Conservation (phyloP, 2,329 filamentous ascomycete species). For the Penicillium olsonii region DNA sequence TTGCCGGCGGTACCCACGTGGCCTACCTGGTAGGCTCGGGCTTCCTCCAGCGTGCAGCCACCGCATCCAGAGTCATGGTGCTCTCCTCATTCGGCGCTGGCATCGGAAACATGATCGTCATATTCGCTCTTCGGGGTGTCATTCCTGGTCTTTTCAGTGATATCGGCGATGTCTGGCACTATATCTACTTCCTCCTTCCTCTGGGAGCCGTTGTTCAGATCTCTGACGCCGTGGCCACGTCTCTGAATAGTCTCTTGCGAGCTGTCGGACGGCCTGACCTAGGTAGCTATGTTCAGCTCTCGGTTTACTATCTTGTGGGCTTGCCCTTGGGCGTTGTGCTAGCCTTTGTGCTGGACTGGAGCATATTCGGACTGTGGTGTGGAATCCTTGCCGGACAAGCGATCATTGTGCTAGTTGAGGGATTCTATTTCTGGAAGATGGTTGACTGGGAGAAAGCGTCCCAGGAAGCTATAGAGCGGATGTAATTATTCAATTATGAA, state of each 20-base stretch:
- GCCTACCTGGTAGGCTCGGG: constrained; percentile 89
- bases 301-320: constrained; percentile 79
- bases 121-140: constrained; percentile 65
- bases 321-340: constrained; percentile 75
- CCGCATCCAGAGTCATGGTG: constrained; percentile 72
- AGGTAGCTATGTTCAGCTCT: constrained; percentile 79
- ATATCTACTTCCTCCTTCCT: constrained; percentile 69
- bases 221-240: constrained; percentile 74
- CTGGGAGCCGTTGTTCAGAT: constrained; percentile 82
- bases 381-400: constrained; percentile 70
- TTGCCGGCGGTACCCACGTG: constrained; percentile 80
- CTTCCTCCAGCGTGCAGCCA: constrained; percentile 73
- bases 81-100: constrained; percentile 67
- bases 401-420: constrained; percentile 55
- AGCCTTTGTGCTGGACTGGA: constrained; percentile 74
- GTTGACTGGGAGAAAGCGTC: constrained; percentile 13
- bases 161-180: constrained; percentile 64
- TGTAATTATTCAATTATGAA: background rate
- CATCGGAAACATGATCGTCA: constrained; percentile 69
- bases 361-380: constrained; percentile 74
- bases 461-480: constrained; percentile 5
- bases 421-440: constrained; percentile 48
- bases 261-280: constrained; percentile 82
- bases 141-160: constrained; percentile 74
- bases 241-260: constrained; percentile 78